Conservation (phyloP, 139 green algal genomes). For the Chlorella sp. region DNA sequence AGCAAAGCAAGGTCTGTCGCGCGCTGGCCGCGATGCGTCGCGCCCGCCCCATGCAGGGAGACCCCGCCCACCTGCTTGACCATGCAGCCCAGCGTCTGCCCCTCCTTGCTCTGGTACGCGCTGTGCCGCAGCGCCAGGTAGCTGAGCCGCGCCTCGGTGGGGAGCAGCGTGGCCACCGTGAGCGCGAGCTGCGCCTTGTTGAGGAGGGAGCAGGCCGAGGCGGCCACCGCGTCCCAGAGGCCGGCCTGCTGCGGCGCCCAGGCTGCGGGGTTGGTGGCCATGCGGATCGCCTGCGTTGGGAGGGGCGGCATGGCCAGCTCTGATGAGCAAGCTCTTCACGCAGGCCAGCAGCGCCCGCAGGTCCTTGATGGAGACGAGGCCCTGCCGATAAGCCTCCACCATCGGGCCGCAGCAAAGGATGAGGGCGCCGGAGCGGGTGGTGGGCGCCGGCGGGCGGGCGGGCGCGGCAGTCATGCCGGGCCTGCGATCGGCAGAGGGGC, state of each 20-base stretch:
- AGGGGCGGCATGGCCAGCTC: neutral
- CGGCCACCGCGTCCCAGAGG: conserved; percentile 27
- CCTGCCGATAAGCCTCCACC: conserved; percentile 2
- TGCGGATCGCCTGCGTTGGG: neutral
- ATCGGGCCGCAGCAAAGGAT: no score
- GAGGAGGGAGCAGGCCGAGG: neutral
- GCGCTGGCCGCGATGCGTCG: neutral
- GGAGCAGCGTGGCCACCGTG: conserved; percentile 27
- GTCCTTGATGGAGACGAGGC: conserved; percentile 14
- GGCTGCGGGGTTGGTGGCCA: conserved; percentile 5
- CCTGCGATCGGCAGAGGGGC: no score
- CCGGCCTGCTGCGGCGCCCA: conserved; percentile 4
- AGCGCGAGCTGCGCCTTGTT: conserved; percentile 9
- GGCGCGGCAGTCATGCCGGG: no score
- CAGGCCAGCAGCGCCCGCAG: neutral
- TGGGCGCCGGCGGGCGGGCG: no score
- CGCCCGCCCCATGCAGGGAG: neutral
- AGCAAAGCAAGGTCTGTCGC: neutral
- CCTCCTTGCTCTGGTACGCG: conserved; percentile 10
- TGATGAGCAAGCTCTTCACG: neutral
- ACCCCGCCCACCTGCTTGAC: conserved; percentile 6
- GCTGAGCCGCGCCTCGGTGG: conserved; percentile 19
- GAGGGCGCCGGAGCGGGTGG: no score
- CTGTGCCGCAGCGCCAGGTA: conserved; percentile 30
- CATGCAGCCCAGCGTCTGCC: conserved; percentile 17